These are phyloP conservation scores for Ganoderma leucocontextum DNA, from an alignment of 1,284 basidiomycete genomes.

Conservation along the genomic window DNA sequence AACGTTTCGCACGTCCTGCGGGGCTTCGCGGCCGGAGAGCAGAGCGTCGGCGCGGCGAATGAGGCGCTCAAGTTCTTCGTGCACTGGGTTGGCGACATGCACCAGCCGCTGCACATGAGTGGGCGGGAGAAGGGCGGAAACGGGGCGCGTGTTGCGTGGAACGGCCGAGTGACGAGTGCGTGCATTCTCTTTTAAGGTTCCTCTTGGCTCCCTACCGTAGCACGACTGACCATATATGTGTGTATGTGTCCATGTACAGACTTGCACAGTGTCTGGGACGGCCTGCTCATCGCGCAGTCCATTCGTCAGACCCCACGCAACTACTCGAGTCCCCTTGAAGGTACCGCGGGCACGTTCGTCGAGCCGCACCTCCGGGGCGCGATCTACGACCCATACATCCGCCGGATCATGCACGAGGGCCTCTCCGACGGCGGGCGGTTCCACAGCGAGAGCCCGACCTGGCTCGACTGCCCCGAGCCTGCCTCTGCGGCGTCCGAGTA, in stretches of 20 bases:
- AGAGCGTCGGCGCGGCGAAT: constrained; percentile 42
- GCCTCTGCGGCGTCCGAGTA: neutral
- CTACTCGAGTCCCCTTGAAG: constrained; percentile 74
- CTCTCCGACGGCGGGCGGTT: constrained; percentile 64
- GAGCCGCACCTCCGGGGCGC: constrained; percentile 80
- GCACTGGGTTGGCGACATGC: constrained; percentile 92
- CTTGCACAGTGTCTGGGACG: constrained; percentile 90
- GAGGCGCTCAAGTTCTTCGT: constrained; percentile 90
- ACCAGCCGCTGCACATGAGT: constrained; percentile 90
- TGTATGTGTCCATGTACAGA: constrained; percentile 51
- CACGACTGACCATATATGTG: neutral
- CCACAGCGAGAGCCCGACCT: constrained; percentile 62
- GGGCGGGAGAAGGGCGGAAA: constrained; percentile 90
- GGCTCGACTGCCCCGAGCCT: constrained; percentile 71
- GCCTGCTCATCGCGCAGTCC: constrained; percentile 81
- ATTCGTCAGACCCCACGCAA: constrained; percentile 78
- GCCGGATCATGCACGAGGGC: constrained; percentile 88
- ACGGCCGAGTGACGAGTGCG: constrained; percentile 72
- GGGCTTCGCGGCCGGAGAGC: constrained; percentile 49
- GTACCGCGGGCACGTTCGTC: constrained; percentile 55
- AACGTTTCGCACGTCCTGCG: constrained; percentile 74
- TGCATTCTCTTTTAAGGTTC: constrained; percentile 23
- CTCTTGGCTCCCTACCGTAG: neutral
- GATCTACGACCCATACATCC: constrained; percentile 90
- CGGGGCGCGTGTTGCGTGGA: constrained; percentile 74